A percentile compares a stretch with the other conserved stretches of the same genome.
Conservation (phyloP, 2,329 filamentous ascomycete species). For the Trichoderma sp. region DNA sequence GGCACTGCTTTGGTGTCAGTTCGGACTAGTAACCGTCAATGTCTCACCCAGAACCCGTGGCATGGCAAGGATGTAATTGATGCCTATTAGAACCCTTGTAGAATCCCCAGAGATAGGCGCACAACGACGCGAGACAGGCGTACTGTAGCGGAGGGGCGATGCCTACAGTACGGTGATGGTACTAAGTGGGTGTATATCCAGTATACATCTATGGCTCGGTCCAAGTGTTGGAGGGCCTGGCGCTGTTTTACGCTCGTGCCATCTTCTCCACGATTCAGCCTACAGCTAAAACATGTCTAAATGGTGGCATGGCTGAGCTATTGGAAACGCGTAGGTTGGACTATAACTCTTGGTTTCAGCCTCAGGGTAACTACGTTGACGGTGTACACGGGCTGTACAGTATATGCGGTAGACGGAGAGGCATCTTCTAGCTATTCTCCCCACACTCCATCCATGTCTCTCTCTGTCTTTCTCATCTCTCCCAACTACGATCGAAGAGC, state of each 20-base stretch:
- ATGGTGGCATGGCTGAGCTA: background rate
- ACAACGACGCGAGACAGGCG: background rate
- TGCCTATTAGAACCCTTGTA: background rate
- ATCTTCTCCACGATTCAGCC: constrained; percentile 10
- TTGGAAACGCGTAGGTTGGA: background rate
- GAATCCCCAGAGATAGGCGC: background rate
- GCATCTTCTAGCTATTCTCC: background rate
- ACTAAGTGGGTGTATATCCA: background rate
- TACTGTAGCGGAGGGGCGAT: background rate
- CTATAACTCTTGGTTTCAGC: background rate
- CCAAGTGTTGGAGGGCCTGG: background rate
- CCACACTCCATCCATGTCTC: background rate
- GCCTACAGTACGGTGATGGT: background rate
- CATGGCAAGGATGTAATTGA: background rate
- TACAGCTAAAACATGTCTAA: background rate
- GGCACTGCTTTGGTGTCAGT: background rate
- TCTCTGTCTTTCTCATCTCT: background rate
- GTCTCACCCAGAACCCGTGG: constrained; percentile 1
- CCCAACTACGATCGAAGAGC: background rate
- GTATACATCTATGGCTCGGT: background rate
- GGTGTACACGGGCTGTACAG: background rate
- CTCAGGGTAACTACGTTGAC: background rate
- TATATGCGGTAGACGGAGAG: background rate
- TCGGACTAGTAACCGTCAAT: background rate
- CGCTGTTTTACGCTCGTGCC: background rate